Evolutionary conservation across 2,329 filamentous ascomycete genomes (phyloP).

Genomic region (Penicillium decumbens): DNA sequence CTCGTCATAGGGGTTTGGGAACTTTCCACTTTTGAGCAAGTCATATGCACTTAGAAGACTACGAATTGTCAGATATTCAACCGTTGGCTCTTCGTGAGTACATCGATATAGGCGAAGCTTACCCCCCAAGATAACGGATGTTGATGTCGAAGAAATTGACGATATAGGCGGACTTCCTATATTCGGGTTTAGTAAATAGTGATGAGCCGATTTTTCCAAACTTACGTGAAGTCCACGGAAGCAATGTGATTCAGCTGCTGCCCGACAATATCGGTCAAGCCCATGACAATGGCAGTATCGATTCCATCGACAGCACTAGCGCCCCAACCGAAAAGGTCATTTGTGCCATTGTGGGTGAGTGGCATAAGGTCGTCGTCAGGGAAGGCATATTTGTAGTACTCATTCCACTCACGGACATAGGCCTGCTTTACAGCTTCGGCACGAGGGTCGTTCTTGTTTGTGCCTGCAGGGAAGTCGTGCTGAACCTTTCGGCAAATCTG

Average conservation of each 20-base stretch:
- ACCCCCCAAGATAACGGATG: constrained; percentile 22
- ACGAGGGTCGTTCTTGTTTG: constrained; percentile 16
- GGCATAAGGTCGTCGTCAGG: constrained; percentile 18
- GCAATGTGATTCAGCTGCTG: constrained; percentile 20
- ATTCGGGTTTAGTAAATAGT: not conserved
- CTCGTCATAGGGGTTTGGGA: constrained; percentile 18
- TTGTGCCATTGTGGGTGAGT: constrained; percentile 13
- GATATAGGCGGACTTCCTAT: constrained; percentile 11
- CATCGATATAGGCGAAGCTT: not conserved
- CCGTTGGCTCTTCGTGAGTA: not conserved
- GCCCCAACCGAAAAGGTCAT: constrained; percentile 23
- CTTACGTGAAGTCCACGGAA: constrained; percentile 19
- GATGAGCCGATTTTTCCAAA: not conserved
- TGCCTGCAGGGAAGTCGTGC: constrained; percentile 14
- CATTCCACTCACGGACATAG: constrained; percentile 18
- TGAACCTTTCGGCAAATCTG: constrained; percentile 17
- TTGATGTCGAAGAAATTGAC: constrained; percentile 22
- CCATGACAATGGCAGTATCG: constrained; percentile 24
- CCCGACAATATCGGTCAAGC: constrained; percentile 23
- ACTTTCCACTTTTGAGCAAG: constrained; percentile 20
- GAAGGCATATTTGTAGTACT: constrained; percentile 22
- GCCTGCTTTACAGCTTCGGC: constrained; percentile 19
- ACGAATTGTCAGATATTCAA: not conserved
- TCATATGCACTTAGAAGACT: constrained; percentile 22
- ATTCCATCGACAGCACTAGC: constrained; percentile 22